Percentiles rank a stretch among this genome's conserved stretches.
Evolutionary conservation across 257 asterid species (phyloP).

Genomic region (Capsicum rhomboideum): DNA sequence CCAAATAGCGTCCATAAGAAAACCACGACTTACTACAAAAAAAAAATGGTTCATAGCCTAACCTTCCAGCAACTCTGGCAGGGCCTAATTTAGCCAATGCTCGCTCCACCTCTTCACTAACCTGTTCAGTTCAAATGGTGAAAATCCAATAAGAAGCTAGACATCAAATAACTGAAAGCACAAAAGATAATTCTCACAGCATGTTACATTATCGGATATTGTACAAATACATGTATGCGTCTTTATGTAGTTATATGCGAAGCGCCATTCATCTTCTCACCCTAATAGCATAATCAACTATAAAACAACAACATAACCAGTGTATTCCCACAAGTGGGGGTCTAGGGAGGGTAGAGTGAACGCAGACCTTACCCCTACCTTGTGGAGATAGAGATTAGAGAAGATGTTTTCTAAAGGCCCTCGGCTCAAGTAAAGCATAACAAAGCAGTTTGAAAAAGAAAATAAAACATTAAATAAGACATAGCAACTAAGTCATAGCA

Average conservation of each 20-base stretch:
- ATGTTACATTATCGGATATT: neutral
- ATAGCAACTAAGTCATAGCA: neutral
- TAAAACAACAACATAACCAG: neutral
- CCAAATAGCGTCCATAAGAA: neutral
- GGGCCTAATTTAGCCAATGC: slow-evolving; percentile 96
- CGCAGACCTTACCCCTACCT: neutral
- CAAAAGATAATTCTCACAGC: neutral
- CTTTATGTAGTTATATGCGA: neutral
- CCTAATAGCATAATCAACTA: neutral
- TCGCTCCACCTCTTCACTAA: slow-evolving; percentile 97
- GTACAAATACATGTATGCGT: neutral
- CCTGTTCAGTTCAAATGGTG: slow-evolving; percentile 41
- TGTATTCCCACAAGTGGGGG: neutral
- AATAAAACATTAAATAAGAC: neutral
- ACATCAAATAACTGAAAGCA: neutral
- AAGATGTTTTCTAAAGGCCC: neutral
- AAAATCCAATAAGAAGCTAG: neutral
- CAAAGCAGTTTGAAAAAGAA: neutral
- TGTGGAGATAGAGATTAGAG: neutral
- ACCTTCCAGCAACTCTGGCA: slow-evolving; percentile 75
- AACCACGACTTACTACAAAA: neutral
- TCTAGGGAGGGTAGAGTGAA: neutral
- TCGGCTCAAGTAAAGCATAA: neutral
- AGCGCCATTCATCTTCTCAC: neutral
- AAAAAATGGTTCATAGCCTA: slow-evolving; percentile 2